These are phyloP conservation scores for Magnolia officinalis DNA, from an alignment of 164 flowering plant species.

Conservation along the genomic window DNA sequence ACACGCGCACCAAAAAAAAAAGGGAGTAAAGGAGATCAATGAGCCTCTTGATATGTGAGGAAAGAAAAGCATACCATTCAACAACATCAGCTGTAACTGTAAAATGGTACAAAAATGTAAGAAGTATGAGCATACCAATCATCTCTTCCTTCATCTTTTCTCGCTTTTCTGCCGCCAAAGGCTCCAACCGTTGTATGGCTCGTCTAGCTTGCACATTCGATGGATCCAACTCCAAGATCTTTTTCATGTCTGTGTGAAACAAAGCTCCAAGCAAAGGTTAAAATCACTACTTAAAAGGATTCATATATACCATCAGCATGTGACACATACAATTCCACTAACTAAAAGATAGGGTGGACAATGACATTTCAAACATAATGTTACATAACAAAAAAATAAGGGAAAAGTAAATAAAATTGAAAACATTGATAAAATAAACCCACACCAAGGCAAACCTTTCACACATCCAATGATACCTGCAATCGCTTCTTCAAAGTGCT, in stretches of 20 bases:
- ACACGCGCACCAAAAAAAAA: too few relatives aligned
- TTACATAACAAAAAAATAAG: not conserved
- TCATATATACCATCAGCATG: not conserved
- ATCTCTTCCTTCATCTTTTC: constrained; percentile 98
- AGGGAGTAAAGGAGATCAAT: too few relatives aligned
- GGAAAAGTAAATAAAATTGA: not conserved
- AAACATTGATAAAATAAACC: not conserved
- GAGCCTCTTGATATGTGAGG: not conserved
- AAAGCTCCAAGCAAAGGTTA: not conserved
- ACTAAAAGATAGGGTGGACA: not conserved
- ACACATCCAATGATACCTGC: constrained; percentile 42
- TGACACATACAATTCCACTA: not conserved
- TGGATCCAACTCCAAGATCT: constrained; percentile 75
- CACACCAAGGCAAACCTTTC: not conserved
- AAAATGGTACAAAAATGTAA: not conserved
- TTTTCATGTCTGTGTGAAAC: constrained; percentile 55
- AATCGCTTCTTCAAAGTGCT: constrained; percentile 87
- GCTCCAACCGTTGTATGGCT: constrained; percentile 61
- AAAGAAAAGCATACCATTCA: not conserved
- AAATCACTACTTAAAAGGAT: not conserved
- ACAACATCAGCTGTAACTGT: not conserved
- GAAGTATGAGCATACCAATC: constrained; percentile 53
- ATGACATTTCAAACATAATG: not conserved
- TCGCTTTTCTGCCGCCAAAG: constrained; percentile 77
- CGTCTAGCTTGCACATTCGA: constrained; percentile 65